Conservation (phyloP, 1,139 yeast genomes). For the Yamadazyma atmosphaerica region DNA sequence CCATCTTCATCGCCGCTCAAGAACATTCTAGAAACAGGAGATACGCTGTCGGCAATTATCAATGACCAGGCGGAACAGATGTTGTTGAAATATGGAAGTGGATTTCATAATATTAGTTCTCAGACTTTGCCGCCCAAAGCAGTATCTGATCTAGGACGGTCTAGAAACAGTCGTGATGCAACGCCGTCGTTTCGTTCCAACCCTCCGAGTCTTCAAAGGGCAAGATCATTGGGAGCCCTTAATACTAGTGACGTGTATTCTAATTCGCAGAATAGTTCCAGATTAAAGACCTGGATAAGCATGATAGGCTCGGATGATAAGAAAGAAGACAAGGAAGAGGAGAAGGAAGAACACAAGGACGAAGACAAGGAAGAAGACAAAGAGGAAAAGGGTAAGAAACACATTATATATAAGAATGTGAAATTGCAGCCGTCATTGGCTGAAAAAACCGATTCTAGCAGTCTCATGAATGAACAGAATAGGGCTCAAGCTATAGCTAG, state of each 20-base stretch:
- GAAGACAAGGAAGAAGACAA: neutral
- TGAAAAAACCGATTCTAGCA: no score
- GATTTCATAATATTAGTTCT: constrained; percentile 25
- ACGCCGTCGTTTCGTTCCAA: constrained; percentile 8
- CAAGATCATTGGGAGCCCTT: constrained; percentile 32
- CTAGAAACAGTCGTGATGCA: no score
- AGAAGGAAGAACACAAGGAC: neutral
- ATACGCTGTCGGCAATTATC: constrained; percentile 18
- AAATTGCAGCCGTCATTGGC: no score
- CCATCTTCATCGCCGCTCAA: constrained; percentile 40
- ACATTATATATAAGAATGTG: no score
- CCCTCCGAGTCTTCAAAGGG: constrained; percentile 26
- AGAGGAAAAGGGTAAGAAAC: no score
- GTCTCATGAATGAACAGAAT: neutral
- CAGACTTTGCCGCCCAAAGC: constrained; percentile 29
- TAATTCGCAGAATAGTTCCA: neutral
- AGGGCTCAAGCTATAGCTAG: neutral
- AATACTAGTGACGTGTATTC: no score
- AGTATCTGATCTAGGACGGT: constrained; percentile 24
- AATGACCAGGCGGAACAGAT: constrained; percentile 39
- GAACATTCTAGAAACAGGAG: constrained; percentile 13
- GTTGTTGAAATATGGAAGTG: constrained; percentile 40
- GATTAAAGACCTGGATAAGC: constrained; percentile 8
- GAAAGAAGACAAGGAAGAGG: neutral
- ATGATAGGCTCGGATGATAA: constrained; percentile 5